Conservation (phyloP, 2,329 filamentous ascomycete species). For the Thermomyces lanuginosus region DNA sequence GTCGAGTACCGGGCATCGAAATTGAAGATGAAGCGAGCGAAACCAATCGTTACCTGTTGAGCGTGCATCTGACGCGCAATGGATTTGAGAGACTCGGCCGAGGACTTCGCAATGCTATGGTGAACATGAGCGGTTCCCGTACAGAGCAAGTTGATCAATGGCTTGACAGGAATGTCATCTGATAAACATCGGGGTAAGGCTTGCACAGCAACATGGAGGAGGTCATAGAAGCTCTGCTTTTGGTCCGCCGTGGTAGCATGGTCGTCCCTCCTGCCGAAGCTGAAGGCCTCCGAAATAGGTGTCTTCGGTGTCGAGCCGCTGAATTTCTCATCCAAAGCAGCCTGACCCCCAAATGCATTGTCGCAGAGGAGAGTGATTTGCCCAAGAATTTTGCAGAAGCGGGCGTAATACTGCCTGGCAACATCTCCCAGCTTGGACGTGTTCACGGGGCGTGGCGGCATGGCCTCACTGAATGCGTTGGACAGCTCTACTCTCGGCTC, state of each 20-base stretch:
- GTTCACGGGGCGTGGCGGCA: slow-evolving; percentile 39
- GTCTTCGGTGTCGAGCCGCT: slow-evolving; percentile 77
- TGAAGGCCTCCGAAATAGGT: slow-evolving; percentile 85
- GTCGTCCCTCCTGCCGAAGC: slow-evolving; percentile 71
- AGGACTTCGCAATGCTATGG: slow-evolving; percentile 77
- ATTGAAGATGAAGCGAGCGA: slow-evolving; percentile 94
- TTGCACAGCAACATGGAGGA: slow-evolving; percentile 88
- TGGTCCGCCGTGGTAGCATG: slow-evolving; percentile 58
- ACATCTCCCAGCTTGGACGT: slow-evolving; percentile 51
- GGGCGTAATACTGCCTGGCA: slow-evolving; percentile 68
- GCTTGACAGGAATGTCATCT: slow-evolving; percentile 78
- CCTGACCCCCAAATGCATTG: slow-evolving; percentile 91
- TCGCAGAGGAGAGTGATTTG: slow-evolving; percentile 95
- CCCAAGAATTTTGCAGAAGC: slow-evolving; percentile 87
- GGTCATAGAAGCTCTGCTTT: slow-evolving; percentile 87
- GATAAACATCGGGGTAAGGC: slow-evolving; percentile 88
- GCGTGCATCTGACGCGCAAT: slow-evolving; percentile 88
- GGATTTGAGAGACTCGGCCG: slow-evolving; percentile 80
- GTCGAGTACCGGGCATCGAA: slow-evolving; percentile 96
- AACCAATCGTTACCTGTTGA: slow-evolving; percentile 90
- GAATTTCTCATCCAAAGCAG: slow-evolving; percentile 89
- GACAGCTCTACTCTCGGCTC: slow-evolving; percentile 17
- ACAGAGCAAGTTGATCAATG: slow-evolving; percentile 83
- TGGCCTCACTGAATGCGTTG: slow-evolving; percentile 16
- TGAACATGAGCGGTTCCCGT: slow-evolving; percentile 95